phyloP scores from a whole-genome alignment of 345 rosid genomes.

The Bretschneidera sinensis region DNA sequence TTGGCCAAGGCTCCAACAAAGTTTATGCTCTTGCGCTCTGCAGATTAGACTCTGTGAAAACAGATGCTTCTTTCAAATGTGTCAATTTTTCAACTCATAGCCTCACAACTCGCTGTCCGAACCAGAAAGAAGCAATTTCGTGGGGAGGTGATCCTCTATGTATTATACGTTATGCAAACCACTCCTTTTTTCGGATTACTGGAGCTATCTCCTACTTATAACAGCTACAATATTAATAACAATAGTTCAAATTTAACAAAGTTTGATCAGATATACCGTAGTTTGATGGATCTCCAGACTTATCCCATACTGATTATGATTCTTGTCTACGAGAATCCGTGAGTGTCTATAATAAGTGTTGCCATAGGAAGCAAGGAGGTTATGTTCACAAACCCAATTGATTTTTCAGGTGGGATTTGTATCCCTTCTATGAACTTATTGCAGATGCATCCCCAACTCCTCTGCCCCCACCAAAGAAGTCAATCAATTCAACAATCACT shows the following conservation, averaged over 20 bases:
- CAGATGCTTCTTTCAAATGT: constrained; percentile 24
- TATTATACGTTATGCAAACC: constrained; percentile 34
- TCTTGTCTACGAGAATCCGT: constrained; percentile 23
- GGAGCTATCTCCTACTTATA: constrained; percentile 13
- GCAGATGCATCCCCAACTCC: constrained; percentile 11
- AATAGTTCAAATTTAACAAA: constrained; percentile 13
- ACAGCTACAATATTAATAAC: background rate
- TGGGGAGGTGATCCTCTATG: constrained; percentile 31
- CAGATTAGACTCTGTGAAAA: constrained; percentile 26
- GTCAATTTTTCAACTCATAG: constrained; percentile 10
- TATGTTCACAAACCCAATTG: constrained; percentile 39
- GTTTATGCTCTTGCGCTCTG: constrained; percentile 32
- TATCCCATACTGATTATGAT: constrained; percentile 32
- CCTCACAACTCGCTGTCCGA: constrained; percentile 25
- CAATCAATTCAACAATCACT: no score
- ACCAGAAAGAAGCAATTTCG: constrained; percentile 31
- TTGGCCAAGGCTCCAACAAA: constrained; percentile 17
- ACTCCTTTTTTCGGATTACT: constrained; percentile 21
- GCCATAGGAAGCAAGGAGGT: constrained; percentile 37
- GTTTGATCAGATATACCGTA: constrained; percentile 30
- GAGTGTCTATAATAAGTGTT: constrained; percentile 11
- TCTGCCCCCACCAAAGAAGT: constrained; percentile 11
- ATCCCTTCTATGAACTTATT: constrained; percentile 27
- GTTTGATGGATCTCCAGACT: constrained; percentile 45
- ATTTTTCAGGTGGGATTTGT: constrained; percentile 41